A percentile compares a stretch with the other conserved stretches of the same genome.
Evolutionary conservation across 2,329 filamentous ascomycete species (phyloP).

Genomic region (Fusarium sp.): DNA sequence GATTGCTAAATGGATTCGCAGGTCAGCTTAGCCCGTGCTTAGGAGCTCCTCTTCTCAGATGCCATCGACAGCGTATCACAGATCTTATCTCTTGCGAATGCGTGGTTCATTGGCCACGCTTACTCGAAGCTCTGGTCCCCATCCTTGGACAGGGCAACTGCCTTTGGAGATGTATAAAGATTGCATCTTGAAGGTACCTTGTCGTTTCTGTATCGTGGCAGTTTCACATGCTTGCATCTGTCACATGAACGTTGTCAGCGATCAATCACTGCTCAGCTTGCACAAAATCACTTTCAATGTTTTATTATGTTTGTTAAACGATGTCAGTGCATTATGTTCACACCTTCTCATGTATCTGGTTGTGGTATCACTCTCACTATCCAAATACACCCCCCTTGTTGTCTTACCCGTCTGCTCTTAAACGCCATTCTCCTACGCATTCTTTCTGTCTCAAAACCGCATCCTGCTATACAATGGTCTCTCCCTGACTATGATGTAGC

Average conservation of each 20-base stretch:
- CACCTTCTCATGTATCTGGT: neutral
- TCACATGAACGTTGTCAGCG: neutral
- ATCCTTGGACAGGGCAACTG: neutral
- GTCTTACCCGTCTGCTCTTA: neutral
- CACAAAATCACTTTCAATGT: neutral
- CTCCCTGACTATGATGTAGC: neutral
- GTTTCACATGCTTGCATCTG: neutral
- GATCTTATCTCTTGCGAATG: slow-evolving; percentile 3
- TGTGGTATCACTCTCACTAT: slow-evolving; percentile 14
- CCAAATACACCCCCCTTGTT: slow-evolving; percentile 1
- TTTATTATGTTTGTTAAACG: neutral
- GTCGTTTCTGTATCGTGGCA: neutral
- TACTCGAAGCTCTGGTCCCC: neutral
- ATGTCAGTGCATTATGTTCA: neutral
- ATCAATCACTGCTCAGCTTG: neutral
- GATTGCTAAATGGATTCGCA: slow-evolving; percentile 1
- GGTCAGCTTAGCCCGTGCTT: neutral
- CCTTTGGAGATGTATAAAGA: neutral
- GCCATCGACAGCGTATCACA: slow-evolving; percentile 21
- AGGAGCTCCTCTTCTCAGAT: neutral
- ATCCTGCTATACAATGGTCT: neutral
- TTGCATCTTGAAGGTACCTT: neutral
- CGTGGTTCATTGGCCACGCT: slow-evolving; percentile 12
- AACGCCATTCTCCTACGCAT: slow-evolving; percentile 7
- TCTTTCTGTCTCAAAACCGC: slow-evolving; percentile 6